These are phyloP conservation scores for Stephanodiscus minutulus DNA, from an alignment of 108 stramenopile species.

Conservation along the genomic window DNA sequence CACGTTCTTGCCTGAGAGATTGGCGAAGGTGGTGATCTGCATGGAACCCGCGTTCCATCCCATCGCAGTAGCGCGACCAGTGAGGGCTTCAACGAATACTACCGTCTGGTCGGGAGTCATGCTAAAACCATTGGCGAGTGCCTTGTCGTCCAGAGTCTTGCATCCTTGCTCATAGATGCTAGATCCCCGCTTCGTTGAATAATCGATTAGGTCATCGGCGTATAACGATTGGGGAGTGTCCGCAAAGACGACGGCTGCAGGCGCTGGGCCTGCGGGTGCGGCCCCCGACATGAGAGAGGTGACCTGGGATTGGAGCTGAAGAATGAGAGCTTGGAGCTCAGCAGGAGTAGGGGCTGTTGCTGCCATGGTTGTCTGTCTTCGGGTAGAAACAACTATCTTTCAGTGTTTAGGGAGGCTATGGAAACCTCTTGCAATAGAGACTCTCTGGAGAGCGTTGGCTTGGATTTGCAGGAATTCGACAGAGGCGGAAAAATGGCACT, in stretches of 20 bases:
- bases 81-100: background rate
- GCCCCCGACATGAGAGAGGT: too few relatives aligned
- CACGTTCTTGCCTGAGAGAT: background rate
- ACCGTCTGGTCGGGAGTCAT: background rate
- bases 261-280: too few relatives aligned
- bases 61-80: background rate
- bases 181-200: background rate
- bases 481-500: too few relatives aligned
- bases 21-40: background rate
- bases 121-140: background rate
- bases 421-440: too few relatives aligned
- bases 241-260: background rate
- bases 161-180: background rate
- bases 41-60: background rate
- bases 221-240: background rate
- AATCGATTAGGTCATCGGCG: background rate
- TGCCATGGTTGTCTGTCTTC: too few relatives aligned
- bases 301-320: too few relatives aligned
- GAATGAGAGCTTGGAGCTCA: too few relatives aligned
- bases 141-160: background rate
- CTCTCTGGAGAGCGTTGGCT: too few relatives aligned
- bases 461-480: too few relatives aligned
- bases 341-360: too few relatives aligned
- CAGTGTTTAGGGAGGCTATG: too few relatives aligned
- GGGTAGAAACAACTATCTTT: too few relatives aligned